Evolutionary conservation across 2,329 filamentous ascomycete species (phyloP).

Genomic region (Zymoseptoria passerinii): DNA sequence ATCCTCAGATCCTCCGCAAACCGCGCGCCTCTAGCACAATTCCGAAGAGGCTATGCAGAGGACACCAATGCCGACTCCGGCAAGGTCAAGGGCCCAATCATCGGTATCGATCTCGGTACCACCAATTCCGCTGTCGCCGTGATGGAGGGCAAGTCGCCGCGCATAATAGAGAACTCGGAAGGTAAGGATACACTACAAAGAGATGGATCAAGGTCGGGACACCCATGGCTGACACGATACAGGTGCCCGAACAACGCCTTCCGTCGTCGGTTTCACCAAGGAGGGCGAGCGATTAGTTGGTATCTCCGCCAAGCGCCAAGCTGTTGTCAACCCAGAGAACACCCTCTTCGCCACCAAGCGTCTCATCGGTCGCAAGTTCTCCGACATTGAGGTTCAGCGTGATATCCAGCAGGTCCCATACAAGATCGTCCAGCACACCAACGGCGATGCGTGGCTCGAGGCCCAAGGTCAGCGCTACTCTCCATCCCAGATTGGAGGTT

Average conservation of each 20-base stretch:
- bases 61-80: conserved; percentile 45
- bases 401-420: conserved; percentile 97
- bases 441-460: conserved; percentile 93
- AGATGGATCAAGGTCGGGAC: not conserved
- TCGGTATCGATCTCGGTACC: conserved; percentile 96
- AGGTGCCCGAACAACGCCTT: conserved; percentile 87
- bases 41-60: conserved; percentile 61
- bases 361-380: conserved; percentile 96
- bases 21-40: conserved; percentile 62
- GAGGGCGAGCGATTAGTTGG: conserved; percentile 93
- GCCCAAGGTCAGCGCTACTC: conserved; percentile 93
- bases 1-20: conserved; percentile 30
- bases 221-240: conserved; percentile 12
- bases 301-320: conserved; percentile 96
- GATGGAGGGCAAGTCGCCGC: conserved; percentile 93
- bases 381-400: conserved; percentile 84
- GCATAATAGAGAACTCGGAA: conserved; percentile 97
- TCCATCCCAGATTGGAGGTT: conserved; percentile 95
- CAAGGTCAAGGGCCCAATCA: conserved; percentile 92
- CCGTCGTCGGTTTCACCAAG: conserved; percentile 89
- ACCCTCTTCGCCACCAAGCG: conserved; percentile 98
- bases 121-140: conserved; percentile 96
- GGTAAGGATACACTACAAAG: conserved; percentile 46
- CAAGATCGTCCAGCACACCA: conserved; percentile 96
- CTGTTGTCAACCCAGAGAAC: conserved; percentile 97